phyloP scores from a whole-genome alignment of 176 grass and related monocot species.

The Avena atlantica region DNA sequence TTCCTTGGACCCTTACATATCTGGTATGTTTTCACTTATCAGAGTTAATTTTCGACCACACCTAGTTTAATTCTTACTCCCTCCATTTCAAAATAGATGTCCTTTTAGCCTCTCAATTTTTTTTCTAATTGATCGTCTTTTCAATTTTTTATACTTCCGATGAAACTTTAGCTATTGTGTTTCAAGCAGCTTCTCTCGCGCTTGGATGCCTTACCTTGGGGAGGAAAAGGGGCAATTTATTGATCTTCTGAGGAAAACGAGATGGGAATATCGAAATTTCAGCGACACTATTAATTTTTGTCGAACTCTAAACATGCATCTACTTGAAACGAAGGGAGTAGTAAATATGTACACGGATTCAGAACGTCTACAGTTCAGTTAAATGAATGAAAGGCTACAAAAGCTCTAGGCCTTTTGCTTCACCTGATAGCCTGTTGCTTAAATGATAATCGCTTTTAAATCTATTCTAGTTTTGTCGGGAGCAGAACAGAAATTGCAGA shows the following conservation, averaged over 20 bases:
- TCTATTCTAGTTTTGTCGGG: conserved; percentile 7
- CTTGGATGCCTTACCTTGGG: background rate
- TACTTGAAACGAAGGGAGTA: background rate
- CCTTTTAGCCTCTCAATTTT: background rate
- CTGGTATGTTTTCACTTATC: conserved; percentile 17
- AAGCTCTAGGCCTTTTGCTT: background rate
- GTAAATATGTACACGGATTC: background rate
- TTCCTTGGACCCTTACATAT: conserved; percentile 5
- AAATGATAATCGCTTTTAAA: background rate
- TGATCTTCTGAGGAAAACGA: background rate
- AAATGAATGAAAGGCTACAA: background rate
- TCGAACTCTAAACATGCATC: background rate
- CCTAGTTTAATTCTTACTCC: background rate
- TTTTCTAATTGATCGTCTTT: background rate
- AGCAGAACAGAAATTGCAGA: background rate
- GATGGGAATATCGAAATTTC: background rate
- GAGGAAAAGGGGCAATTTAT: background rate
- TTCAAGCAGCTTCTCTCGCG: background rate
- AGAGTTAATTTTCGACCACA: background rate
- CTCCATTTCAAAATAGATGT: background rate
- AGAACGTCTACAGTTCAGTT: background rate
- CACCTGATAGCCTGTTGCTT: background rate
- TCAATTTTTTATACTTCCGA: background rate
- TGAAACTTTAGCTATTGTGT: conserved; percentile 1
- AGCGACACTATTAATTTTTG: background rate